Evolutionary conservation across 208 protist genomes (phyloP).

Genomic region (Vickermania spadyakhi): DNA sequence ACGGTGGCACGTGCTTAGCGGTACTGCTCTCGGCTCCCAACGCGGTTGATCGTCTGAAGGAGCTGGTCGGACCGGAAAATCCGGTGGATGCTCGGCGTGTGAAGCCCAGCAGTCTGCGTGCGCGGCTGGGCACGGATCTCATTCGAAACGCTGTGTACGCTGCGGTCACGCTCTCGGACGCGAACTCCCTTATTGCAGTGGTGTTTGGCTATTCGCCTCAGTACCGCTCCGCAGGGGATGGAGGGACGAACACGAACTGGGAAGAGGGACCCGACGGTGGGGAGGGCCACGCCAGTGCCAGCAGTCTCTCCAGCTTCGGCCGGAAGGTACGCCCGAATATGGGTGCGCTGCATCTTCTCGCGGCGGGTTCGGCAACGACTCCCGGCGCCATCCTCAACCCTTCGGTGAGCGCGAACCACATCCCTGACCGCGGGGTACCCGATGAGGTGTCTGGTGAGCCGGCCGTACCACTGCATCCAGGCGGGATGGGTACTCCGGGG

Average conservation of each 20-base stretch:
- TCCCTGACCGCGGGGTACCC: conserved; percentile 3
- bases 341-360: background rate
- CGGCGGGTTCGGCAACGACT: background rate
- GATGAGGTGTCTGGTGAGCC: background rate
- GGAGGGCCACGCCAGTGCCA: background rate
- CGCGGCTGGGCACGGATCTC: conserved; percentile 39
- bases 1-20: conserved; percentile 50
- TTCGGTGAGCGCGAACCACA: conserved; percentile 9
- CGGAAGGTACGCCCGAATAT: background rate
- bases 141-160: conserved; percentile 62
- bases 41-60: conserved; percentile 45
- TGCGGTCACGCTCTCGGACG: conserved; percentile 35
- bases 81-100: conserved; percentile 33
- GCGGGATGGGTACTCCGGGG: too few species aligned
- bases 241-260: background rate
- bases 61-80: conserved; percentile 59
- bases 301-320: background rate
- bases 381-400: background rate
- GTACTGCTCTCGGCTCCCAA: conserved; percentile 39
- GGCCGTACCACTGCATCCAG: background rate
- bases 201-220: conserved; percentile 47
- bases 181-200: conserved; percentile 20
- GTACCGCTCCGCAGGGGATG: background rate
- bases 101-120: conserved; percentile 40
- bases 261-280: background rate